A percentile compares a stretch with the other conserved stretches of the same genome.
Evolutionary conservation across 768 basidiomycete species (phyloP).

Genomic region (Lentinula sp.): DNA sequence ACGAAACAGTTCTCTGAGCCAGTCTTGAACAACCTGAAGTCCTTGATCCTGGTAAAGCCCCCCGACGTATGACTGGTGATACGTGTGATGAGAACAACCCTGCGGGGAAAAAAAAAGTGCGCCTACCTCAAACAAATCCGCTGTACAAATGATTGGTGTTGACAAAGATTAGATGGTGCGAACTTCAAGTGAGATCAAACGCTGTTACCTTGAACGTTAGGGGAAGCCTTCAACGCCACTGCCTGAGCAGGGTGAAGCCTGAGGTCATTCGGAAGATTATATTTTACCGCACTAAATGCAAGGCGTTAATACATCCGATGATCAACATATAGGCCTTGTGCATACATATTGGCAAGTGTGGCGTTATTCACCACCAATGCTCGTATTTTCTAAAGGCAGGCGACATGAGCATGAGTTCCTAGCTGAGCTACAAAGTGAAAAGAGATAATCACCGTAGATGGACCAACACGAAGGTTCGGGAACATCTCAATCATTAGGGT

Average conservation of each 20-base stretch:
- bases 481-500: constrained; percentile 54
- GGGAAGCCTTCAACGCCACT: constrained; percentile 61
- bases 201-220: constrained; percentile 62
- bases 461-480: constrained; percentile 70
- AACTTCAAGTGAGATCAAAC: neutral
- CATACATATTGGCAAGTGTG: constrained; percentile 65
- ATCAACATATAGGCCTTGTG: neutral
- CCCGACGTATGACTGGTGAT: constrained; percentile 66
- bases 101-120: neutral
- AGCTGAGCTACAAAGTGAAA: constrained; percentile 7
- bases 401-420: neutral
- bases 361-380: constrained; percentile 69
- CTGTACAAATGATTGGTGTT: constrained; percentile 26
- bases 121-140: constrained; percentile 73
- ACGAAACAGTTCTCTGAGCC: constrained; percentile 57
- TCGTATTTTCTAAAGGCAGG: constrained; percentile 61
- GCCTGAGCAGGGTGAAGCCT: constrained; percentile 68
- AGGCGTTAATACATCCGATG: neutral
- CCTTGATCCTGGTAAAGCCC: constrained; percentile 71
- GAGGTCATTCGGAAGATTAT: constrained; percentile 56
- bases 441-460: constrained; percentile 54
- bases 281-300: constrained; percentile 48
- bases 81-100: neutral
- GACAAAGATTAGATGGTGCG: no score
- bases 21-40: constrained; percentile 43